These are phyloP conservation scores for Trichoderma sp. DNA, from an alignment of 2,329 filamentous ascomycete species.

Conservation along the genomic window DNA sequence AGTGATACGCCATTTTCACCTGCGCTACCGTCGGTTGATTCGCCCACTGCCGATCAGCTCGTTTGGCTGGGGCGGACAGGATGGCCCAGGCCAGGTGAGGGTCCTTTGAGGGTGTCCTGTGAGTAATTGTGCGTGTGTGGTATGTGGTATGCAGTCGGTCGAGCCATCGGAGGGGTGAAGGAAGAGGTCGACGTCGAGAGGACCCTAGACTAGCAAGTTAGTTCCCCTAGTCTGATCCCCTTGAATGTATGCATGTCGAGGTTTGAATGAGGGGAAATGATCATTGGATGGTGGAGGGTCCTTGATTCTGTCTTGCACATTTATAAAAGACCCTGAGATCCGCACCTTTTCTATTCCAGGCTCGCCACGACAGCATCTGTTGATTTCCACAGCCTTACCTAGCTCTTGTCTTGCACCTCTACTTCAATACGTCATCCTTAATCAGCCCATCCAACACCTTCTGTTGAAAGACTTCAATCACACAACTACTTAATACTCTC, in stretches of 20 bases:
- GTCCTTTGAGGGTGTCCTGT: neutral
- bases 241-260: neutral
- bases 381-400: neutral
- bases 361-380: neutral
- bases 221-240: neutral
- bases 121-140: neutral
- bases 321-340: constrained; percentile 29
- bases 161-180: neutral
- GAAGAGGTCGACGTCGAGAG: neutral
- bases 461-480: neutral
- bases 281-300: neutral
- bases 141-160: neutral
- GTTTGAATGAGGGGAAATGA: neutral
- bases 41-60: constrained; percentile 22
- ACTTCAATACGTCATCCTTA: neutral
- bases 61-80: neutral
- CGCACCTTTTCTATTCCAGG: neutral
- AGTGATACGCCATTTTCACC: constrained; percentile 9
- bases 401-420: neutral
- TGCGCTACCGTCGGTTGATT: constrained; percentile 20
- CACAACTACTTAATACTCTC: neutral
- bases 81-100: neutral
- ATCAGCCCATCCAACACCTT: neutral
- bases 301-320: constrained; percentile 20
- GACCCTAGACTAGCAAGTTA: neutral